Evolutionary conservation across 495 filamentous ascomycete genomes (phyloP), one percentile per base, ranked within the genome.

Genomic region (Tuber borchii): DNA sequence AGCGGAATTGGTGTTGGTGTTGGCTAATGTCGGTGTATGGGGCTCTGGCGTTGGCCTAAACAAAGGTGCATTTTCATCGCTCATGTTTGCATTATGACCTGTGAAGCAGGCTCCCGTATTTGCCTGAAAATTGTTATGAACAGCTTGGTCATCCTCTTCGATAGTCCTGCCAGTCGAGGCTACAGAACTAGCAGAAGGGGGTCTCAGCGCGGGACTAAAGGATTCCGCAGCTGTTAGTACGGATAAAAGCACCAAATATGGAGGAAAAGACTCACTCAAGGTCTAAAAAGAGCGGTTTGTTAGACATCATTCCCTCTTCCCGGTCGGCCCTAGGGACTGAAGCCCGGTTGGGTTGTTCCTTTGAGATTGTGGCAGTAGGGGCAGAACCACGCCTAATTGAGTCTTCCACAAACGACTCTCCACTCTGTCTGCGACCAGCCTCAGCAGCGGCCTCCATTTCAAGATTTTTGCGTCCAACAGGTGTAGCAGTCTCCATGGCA

Each of bases 361-460:
- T 48, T 61, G 61, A 71, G 61, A 43, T 45, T 8, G 20, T 37
- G 70, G 61, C 2, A 45, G 70, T 43, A 16, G 42, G 73, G 68
- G 61, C 31, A 79, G 56, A 65, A 65, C 34, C 34, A 65, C 56
- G 56, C 56, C 56, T 65, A 65, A 65, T 65, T 65, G 56, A 65
- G 56, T 61, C 8, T 69, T 71, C 69, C 45, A 39, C n/a, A 61
- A 65, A 75, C 16, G 73, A n/a, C n/a, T 69, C 76, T 44, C 56
- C 69, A 76, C 76, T 82, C 31, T 45, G 71, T 69, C 79, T 82
- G 34, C 72, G 80, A 34, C 80, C 61, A 45, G 74, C 73, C 71
- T 82, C 79, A 48, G 79, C 79, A 17, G 79, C 79, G n/a, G 76
- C 79, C 45, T 79, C 80, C 20, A 73, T 76, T 43, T 82, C 80